phyloP scores from a whole-genome alignment of 2,329 filamentous ascomycete genomes.

The Ceratocystis cacaofunesta region DNA sequence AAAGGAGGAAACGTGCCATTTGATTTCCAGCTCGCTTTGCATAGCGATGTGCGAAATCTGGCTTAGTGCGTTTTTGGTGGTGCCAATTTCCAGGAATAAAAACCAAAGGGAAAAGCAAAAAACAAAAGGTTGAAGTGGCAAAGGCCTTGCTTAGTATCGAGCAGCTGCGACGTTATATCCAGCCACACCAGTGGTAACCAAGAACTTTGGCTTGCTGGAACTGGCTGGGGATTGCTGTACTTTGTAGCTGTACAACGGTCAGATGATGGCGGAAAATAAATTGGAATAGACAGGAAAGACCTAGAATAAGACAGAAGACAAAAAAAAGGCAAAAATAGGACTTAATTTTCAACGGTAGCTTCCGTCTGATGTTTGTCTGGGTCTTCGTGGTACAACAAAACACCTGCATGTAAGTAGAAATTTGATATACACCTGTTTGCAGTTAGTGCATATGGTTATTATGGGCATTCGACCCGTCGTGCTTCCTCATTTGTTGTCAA shows the following conservation, averaged over 20 bases:
- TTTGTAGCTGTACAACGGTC: not conserved
- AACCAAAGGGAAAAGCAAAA: not conserved
- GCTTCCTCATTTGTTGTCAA: not conserved
- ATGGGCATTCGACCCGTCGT: not conserved
- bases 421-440: not conserved
- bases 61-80: not conserved
- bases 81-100: not conserved
- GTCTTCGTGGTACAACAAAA: not conserved
- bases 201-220: not conserved
- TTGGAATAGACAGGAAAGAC: not conserved
- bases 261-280: not conserved
- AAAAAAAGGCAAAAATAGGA: not conserved
- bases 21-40: not conserved
- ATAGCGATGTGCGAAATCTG: not conserved
- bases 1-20: not conserved
- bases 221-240: not conserved
- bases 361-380: constrained; percentile 7
- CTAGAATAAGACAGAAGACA: not conserved
- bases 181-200: not conserved
- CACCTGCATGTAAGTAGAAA: not conserved
- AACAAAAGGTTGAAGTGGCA: not conserved
- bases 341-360: constrained; percentile 4
- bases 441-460: not conserved
- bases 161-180: not conserved
- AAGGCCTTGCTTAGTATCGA: no score